Evolutionary conservation across 108 stramenopile genomes (phyloP).

Genomic region (Bacterosira constricta): DNA sequence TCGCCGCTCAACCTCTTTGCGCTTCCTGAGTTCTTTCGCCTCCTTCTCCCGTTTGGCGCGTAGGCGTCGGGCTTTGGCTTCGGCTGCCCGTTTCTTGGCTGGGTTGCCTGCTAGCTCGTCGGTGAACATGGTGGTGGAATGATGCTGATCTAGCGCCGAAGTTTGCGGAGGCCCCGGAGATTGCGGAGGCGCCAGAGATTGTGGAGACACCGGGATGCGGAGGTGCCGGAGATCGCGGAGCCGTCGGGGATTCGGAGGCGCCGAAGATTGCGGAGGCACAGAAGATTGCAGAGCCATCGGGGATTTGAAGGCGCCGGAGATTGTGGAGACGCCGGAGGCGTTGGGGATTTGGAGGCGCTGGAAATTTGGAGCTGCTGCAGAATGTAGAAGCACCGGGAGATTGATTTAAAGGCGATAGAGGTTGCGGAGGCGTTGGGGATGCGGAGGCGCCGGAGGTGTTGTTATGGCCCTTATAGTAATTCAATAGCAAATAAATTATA

Average conservation of each 20-base stretch:
- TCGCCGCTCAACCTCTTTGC: conserved; percentile 46
- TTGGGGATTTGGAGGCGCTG: no score
- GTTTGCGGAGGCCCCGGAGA: neutral
- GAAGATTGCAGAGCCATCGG: neutral
- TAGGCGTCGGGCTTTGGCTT: conserved; percentile 62
- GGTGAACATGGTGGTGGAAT: conserved; percentile 64
- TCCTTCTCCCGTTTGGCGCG: conserved; percentile 66
- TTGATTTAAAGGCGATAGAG: no score
- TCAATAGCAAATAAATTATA: no score
- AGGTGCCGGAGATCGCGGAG: neutral
- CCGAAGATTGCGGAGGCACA: neutral
- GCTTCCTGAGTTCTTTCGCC: conserved; percentile 40
- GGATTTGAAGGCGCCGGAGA: no score
- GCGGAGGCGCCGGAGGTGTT: no score
- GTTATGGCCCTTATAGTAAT: no score
- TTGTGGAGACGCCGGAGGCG: no score
- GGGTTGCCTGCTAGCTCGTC: conserved; percentile 79
- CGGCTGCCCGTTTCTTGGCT: conserved; percentile 70
- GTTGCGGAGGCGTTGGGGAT: no score
- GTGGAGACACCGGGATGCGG: neutral
- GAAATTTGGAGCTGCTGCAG: no score
- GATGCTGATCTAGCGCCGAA: neutral
- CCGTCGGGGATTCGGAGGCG: neutral
- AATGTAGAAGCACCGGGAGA: no score
- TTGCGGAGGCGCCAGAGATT: neutral